Evolutionary conservation across 169 alveolate species (phyloP).

Genomic region (Cystoisospora suis): DNA sequence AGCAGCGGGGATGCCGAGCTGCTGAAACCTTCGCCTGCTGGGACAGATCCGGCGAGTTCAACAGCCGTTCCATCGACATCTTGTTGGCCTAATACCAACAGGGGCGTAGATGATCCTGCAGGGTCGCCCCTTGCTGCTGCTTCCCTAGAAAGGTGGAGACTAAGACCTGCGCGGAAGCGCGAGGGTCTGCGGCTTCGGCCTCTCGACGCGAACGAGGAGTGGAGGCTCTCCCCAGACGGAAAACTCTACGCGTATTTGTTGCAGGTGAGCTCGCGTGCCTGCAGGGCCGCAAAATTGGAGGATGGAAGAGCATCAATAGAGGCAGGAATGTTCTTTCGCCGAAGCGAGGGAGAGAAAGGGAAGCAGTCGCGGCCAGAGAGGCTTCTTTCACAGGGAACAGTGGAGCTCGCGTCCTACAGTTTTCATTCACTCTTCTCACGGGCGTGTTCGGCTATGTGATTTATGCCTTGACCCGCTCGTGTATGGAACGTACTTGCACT

Average conservation of each 20-base stretch:
- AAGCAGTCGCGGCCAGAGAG: not conserved
- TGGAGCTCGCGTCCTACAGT: too few relatives aligned
- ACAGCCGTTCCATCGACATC: too few relatives aligned
- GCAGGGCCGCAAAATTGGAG: not conserved
- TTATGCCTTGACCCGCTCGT: too few relatives aligned
- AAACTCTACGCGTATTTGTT: slow-evolving; percentile 12
- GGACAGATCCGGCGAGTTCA: not conserved
- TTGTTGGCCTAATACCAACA: not conserved
- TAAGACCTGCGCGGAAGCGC: not conserved
- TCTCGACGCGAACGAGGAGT: not conserved
- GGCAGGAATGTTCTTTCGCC: not conserved
- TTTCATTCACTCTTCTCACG: too few relatives aligned
- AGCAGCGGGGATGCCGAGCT: not conserved
- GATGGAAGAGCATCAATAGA: not conserved
- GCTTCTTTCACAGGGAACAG: too few relatives aligned
- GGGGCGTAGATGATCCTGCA: not conserved
- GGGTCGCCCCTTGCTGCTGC: not conserved
- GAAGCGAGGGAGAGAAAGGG: not conserved
- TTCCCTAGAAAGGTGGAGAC: not conserved
- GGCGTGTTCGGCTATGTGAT: too few relatives aligned
- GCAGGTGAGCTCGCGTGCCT: not conserved
- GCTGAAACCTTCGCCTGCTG: not conserved
- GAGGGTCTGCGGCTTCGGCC: slow-evolving; percentile 32
- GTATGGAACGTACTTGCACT: too few relatives aligned
- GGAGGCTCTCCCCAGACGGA: not conserved